A percentile compares a stretch with the other conserved stretches of the same genome.
phyloP scores from a whole-genome alignment of 441 rosid species.

The Francoa sonchifolia region DNA sequence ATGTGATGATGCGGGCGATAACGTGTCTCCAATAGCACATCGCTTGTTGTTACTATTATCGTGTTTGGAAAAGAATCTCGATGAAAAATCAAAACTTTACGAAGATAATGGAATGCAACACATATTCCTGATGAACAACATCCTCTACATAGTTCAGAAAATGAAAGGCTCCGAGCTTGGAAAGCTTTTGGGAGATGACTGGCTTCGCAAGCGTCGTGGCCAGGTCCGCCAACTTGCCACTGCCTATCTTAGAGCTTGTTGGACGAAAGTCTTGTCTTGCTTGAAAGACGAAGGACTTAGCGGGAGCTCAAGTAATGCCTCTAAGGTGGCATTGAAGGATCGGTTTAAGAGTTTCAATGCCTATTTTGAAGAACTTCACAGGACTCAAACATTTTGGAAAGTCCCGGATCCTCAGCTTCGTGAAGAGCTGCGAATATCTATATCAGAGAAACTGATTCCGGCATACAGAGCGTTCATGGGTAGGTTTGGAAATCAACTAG shows the following conservation, averaged over 20 bases:
- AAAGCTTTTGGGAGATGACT: slow-evolving; percentile 70
- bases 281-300: slow-evolving; percentile 78
- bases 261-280: slow-evolving; percentile 67
- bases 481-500: slow-evolving; percentile 69
- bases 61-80: slow-evolving; percentile 56
- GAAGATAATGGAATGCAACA: slow-evolving; percentile 62
- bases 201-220: slow-evolving; percentile 86
- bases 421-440: slow-evolving; percentile 85
- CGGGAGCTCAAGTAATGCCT: slow-evolving; percentile 53
- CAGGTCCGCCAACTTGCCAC: slow-evolving; percentile 73
- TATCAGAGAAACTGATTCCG: slow-evolving; percentile 78
- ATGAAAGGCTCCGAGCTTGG: slow-evolving; percentile 82
- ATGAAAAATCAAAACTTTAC: slow-evolving; percentile 74
- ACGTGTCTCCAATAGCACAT: slow-evolving; percentile 39
- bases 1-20: slow-evolving; percentile 26
- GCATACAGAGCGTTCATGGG: slow-evolving; percentile 87
- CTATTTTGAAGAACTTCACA: slow-evolving; percentile 77
- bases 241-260: slow-evolving; percentile 76
- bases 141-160: slow-evolving; percentile 72
- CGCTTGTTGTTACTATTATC: slow-evolving; percentile 51
- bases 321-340: slow-evolving; percentile 71
- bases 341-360: slow-evolving; percentile 82
- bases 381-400: slow-evolving; percentile 89
- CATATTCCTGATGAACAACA: slow-evolving; percentile 85
- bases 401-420: slow-evolving; percentile 94